Conservation (phyloP, 2,329 filamentous ascomycete genomes). For the Aspergillus sp. region DNA sequence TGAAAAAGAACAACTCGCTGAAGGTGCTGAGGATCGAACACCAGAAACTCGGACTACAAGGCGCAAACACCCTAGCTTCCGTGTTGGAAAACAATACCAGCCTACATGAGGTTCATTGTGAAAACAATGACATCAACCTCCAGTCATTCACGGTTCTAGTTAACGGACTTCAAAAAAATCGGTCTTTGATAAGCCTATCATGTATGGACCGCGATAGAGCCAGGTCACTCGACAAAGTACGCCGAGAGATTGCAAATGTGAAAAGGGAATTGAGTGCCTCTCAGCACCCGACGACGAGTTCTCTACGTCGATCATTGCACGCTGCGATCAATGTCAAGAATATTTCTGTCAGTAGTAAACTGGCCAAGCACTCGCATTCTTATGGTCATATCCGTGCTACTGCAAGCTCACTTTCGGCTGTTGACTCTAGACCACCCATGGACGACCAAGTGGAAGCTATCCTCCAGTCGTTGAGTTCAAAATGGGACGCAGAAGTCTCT, state of each 20-base stretch:
- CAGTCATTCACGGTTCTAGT: slow-evolving; percentile 69
- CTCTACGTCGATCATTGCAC: slow-evolving; percentile 45
- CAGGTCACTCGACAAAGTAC: slow-evolving; percentile 60
- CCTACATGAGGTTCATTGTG: slow-evolving; percentile 66
- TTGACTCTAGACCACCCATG: slow-evolving; percentile 28
- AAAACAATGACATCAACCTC: slow-evolving; percentile 71
- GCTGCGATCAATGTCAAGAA: slow-evolving; percentile 38
- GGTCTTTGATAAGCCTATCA: slow-evolving; percentile 61
- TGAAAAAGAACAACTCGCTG: slow-evolving; percentile 64
- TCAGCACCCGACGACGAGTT: slow-evolving; percentile 34
- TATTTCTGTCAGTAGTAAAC: slow-evolving; percentile 29
- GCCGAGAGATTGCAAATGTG: slow-evolving; percentile 55
- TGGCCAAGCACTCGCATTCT: slow-evolving; percentile 31
- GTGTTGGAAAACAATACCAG: slow-evolving; percentile 65
- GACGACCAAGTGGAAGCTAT: slow-evolving; percentile 43
- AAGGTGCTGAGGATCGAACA: slow-evolving; percentile 64
- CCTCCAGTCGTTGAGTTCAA: slow-evolving; percentile 42
- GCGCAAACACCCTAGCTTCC: slow-evolving; percentile 67
- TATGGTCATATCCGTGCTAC: slow-evolving; percentile 16
- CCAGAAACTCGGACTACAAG: slow-evolving; percentile 68
- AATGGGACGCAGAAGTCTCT: slow-evolving; percentile 46
- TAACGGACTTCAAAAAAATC: slow-evolving; percentile 67
- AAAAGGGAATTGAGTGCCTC: slow-evolving; percentile 39
- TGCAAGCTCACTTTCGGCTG: slow-evolving; percentile 16
- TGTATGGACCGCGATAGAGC: slow-evolving; percentile 62